Percentiles rank a stretch among this genome's conserved stretches.
These are phyloP conservation scores for Malassezia brasiliensis DNA, from an alignment of 1,284 basidiomycete species.

Conservation along the genomic window DNA sequence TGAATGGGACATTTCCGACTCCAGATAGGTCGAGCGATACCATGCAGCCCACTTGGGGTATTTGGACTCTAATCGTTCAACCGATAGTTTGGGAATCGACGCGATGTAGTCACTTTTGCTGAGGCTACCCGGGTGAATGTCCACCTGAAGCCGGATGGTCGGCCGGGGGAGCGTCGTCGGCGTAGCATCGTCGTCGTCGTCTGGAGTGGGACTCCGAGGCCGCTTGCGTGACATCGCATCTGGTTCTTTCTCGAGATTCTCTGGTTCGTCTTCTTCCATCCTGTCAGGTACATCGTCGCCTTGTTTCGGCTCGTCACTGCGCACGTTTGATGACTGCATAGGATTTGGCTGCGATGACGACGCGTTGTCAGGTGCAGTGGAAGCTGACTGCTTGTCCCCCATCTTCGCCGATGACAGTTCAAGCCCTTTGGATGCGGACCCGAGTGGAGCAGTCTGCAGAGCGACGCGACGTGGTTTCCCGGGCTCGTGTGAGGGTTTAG, in stretches of 20 bases:
- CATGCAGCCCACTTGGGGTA: constrained; percentile 35
- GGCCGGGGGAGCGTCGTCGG: constrained; percentile 19
- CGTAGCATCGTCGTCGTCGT: neutral
- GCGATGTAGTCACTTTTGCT: constrained; percentile 32
- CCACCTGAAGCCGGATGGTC: constrained; percentile 18
- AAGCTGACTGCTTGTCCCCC: too few species aligned
- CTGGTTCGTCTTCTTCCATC: neutral
- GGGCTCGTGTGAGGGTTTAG: neutral
- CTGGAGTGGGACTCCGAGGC: constrained; percentile 3
- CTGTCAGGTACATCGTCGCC: neutral
- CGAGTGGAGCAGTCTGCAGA: neutral
- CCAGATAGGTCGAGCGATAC: constrained; percentile 27
- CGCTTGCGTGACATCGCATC: constrained; percentile 1
- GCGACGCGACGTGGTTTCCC: neutral
- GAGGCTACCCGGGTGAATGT: neutral
- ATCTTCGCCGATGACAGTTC: too few species aligned
- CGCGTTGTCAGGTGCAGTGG: too few species aligned
- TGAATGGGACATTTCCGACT: constrained; percentile 14
- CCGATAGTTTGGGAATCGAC: constrained; percentile 34
- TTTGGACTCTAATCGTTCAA: constrained; percentile 24
- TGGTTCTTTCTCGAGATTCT: too few species aligned
- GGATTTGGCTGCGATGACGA: too few species aligned
- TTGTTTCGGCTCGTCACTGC: too few species aligned
- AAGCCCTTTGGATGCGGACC: too few species aligned
- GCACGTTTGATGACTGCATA: too few species aligned